phyloP scores from a whole-genome alignment of 139 green algal species.

The Coelastrella sp. region DNA sequence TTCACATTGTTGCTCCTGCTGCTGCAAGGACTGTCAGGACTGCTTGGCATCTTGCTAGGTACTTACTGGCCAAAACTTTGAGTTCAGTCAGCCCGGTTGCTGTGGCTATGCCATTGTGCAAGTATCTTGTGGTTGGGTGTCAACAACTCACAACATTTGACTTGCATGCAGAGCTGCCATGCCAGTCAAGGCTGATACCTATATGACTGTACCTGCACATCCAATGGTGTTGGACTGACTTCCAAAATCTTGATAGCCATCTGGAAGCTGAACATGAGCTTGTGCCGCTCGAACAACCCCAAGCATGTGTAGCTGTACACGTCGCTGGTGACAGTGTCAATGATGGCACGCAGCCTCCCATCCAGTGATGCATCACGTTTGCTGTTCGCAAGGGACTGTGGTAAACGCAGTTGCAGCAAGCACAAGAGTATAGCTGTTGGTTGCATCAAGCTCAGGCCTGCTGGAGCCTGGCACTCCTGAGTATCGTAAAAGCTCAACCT shows the following conservation, averaged over 20 bases:
- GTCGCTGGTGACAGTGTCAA: constrained; percentile 74
- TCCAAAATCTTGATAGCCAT: constrained; percentile 88
- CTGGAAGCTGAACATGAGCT: constrained; percentile 70
- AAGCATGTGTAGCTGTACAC: constrained; percentile 88
- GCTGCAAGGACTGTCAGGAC: no score
- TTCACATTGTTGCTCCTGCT: no score
- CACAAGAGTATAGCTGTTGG: no score
- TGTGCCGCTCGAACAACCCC: constrained; percentile 90
- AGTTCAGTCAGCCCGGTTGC: no score
- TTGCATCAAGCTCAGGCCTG: no score
- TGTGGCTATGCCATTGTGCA: no score
- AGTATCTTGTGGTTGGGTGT: no score
- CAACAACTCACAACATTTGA: neutral
- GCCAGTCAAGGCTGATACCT: neutral
- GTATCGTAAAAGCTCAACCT: no score
- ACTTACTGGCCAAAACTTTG: no score
- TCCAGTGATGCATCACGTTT: constrained; percentile 81
- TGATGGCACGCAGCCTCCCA: constrained; percentile 73
- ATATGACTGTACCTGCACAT: constrained; percentile 5
- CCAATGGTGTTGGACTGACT: constrained; percentile 50
- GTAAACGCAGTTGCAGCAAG: neutral
- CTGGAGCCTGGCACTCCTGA: no score
- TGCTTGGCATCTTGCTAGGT: no score
- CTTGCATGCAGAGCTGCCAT: neutral
- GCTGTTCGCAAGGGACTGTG: constrained; percentile 64